Conservation (phyloP, 2,329 filamentous ascomycete species). For the Sporothrix pseudoabietina region DNA sequence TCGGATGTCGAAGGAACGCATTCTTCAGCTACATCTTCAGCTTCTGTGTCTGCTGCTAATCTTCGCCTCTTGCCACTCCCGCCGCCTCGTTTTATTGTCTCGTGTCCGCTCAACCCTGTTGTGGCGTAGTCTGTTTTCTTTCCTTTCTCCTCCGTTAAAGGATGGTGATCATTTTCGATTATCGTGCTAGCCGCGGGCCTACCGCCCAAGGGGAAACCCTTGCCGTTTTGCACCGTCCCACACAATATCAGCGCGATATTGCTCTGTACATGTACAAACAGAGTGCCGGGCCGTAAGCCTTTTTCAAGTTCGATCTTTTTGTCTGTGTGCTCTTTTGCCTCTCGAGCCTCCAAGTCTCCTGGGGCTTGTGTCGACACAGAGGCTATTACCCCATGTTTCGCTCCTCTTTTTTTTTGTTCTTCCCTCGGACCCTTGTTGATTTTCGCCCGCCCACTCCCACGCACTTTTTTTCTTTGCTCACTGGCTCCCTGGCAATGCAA, state of each 20-base stretch:
- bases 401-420: neutral
- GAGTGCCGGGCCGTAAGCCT: conserved; percentile 10
- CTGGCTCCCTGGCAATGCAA: neutral
- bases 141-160: neutral
- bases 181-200: neutral
- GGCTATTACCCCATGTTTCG: conserved; percentile 21
- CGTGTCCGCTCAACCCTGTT: neutral
- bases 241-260: neutral
- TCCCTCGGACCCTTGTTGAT: neutral
- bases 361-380: conserved; percentile 4
- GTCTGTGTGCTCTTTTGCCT: neutral
- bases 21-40: neutral
- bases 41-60: neutral
- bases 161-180: neutral
- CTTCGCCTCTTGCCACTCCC: neutral
- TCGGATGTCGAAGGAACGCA: neutral
- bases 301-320: conserved; percentile 2
- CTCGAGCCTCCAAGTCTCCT: neutral
- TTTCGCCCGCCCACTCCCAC: conserved; percentile 5
- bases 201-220: neutral
- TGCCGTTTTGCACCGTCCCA: conserved; percentile 1
- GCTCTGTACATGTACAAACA: conserved; percentile 19
- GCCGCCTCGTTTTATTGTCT: neutral
- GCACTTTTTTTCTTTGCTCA: neutral
- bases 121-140: neutral